Percentiles rank a stretch among this genome's conserved stretches.
Evolutionary conservation across 768 basidiomycete species (phyloP).

Genomic region (Collybia mongolica): DNA sequence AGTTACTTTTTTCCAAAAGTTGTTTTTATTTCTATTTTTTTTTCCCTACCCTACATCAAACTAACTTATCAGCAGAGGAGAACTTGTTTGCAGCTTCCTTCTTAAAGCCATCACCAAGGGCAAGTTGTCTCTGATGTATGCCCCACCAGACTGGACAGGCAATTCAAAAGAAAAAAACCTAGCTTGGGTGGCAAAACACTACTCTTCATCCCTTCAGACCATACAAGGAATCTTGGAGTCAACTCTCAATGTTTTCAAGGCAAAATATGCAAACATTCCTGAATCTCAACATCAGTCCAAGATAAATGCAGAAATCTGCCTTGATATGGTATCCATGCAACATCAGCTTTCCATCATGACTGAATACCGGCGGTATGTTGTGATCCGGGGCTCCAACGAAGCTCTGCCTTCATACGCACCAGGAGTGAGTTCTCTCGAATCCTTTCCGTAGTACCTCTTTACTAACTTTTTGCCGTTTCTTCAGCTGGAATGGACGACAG

Average conservation of each 20-base stretch:
- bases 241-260: slow-evolving; percentile 40
- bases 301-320: slow-evolving; percentile 45
- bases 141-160: slow-evolving; percentile 39
- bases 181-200: slow-evolving; percentile 40
- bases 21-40: slow-evolving; percentile 13
- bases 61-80: slow-evolving; percentile 26
- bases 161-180: slow-evolving; percentile 15
- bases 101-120: slow-evolving; percentile 56
- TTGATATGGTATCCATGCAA: slow-evolving; percentile 54
- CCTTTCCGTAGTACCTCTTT: neutral
- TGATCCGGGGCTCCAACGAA: slow-evolving; percentile 43
- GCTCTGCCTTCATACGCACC: slow-evolving; percentile 2
- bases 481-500: slow-evolving; percentile 58
- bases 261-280: slow-evolving; percentile 32
- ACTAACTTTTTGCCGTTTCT: slow-evolving; percentile 1
- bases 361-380: slow-evolving; percentile 63
- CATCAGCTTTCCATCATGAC: slow-evolving; percentile 62
- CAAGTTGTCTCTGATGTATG: slow-evolving; percentile 47
- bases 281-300: slow-evolving; percentile 28
- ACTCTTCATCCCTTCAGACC: slow-evolving; percentile 26
- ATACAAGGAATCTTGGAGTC: slow-evolving; percentile 42
- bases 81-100: slow-evolving; percentile 38
- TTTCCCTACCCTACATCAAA: neutral
- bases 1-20: slow-evolving; percentile 38
- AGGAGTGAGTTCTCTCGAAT: slow-evolving; percentile 43